These are phyloP conservation scores for Colletotrichum caudatum DNA, from an alignment of 2,329 filamentous ascomycete species.

Conservation along the genomic window DNA sequence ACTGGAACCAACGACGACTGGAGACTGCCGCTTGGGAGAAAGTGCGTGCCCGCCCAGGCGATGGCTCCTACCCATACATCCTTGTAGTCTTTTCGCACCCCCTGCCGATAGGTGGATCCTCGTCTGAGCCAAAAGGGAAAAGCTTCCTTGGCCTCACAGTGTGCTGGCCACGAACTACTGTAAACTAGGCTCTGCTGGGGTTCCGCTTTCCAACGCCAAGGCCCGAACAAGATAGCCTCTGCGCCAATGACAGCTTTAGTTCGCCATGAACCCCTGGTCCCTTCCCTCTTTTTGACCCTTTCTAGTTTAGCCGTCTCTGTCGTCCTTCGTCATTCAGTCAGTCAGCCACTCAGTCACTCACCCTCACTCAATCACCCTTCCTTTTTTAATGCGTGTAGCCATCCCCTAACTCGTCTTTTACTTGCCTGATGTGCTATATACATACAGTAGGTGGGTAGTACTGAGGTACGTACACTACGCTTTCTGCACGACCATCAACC, in stretches of 20 bases:
- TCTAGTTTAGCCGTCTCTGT: slow-evolving; percentile 4
- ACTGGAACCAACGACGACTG: slow-evolving; percentile 32
- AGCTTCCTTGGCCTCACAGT: slow-evolving; percentile 30
- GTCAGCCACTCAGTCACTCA: not conserved
- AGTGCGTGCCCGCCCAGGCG: slow-evolving; percentile 12
- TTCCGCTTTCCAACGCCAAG: slow-evolving; percentile 17
- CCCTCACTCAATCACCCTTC: too few relatives aligned
- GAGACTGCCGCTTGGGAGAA: slow-evolving; percentile 30
- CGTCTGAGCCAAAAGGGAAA: slow-evolving; percentile 26
- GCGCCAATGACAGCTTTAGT: slow-evolving; percentile 34
- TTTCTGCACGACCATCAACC: not conserved
- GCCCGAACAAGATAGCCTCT: slow-evolving; percentile 11
- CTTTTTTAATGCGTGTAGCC: not conserved
- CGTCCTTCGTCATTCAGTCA: slow-evolving; percentile 9
- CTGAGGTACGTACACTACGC: not conserved
- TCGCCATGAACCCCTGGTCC: slow-evolving; percentile 18
- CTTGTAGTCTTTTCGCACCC: slow-evolving; percentile 35
- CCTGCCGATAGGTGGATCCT: slow-evolving; percentile 19
- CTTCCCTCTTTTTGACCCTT: slow-evolving; percentile 10
- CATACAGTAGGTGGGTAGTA: too few relatives aligned
- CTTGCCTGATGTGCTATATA: too few relatives aligned
- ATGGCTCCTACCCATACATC: not conserved
- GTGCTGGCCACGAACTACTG: not conserved
- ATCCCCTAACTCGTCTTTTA: not conserved
- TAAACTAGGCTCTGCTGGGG: not conserved